Base-by-base conservation (phyloP, 2,329 filamentous ascomycete species). In the Fusarium domesticum region DNA sequence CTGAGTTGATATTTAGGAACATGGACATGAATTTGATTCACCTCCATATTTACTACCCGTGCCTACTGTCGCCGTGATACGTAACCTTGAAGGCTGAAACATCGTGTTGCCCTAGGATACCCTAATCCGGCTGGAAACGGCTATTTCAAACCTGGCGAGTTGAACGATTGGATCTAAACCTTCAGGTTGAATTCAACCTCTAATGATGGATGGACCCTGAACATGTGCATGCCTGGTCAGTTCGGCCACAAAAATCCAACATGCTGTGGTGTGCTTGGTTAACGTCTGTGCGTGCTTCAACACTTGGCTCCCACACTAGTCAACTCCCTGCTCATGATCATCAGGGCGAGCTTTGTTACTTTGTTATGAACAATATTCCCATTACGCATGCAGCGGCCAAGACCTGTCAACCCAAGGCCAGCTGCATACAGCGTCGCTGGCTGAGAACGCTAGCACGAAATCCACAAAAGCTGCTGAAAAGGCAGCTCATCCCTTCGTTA, bases 201-300 rank as follows among this genome's bases (percentile, higher is more conserved):
- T 53, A 28, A 20, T 47, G 36, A 42, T 53, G 48, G 51, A 52
- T 54, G 51, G 51, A 54, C 48, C 51, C 51, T 54, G 45, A 25
- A 34, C 43, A 16, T 43, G 46, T 16, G 37, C 12, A 25, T 11
- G 10, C 5, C 25, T 28, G 10, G 10, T 28, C 7, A 28, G 23
- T 8, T 28, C 7, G 23, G 7, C 10, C 14, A 28, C 23, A 28
- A 23, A 28, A 11, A 28, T 8, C 8, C 23, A 28, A 28, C 23
- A 28, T 28, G 7, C 4, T n/a, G n/a, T n/a, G n/a, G n/a, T n/a
- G n/a, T n/a, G n/a, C n/a, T n/a, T n/a, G n/a, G n/a, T n/a, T n/a
- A n/a, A n/a, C n/a, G n/a, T n/a, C n/a, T n/a, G n/a, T n/a, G n/a
- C n/a, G n/a, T n/a, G n/a, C n/a, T n/a, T n/a, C n/a, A n/a, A n/a